Conservation (phyloP, 257 asterid species). For the Nicotiana tabacum region DNA sequence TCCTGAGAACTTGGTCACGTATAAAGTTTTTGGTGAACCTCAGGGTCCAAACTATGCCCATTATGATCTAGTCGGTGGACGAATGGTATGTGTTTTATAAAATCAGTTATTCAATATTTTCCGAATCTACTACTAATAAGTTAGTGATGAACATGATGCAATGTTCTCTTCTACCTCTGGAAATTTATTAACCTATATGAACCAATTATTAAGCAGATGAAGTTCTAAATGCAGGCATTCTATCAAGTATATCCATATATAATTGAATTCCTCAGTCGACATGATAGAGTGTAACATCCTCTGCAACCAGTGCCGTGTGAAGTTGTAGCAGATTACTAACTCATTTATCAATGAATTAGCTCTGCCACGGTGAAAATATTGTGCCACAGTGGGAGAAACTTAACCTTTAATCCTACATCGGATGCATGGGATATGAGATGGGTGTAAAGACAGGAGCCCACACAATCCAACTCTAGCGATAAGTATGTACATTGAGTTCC, state of each 20-base stretch:
- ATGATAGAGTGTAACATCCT: constrained; percentile 27
- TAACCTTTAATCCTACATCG: background rate
- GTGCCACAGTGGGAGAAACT: background rate
- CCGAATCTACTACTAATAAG: background rate
- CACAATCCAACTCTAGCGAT: background rate
- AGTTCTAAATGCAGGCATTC: constrained; percentile 52
- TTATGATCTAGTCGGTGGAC: constrained; percentile 92
- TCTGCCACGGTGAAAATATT: background rate
- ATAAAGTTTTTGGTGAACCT: constrained; percentile 71
- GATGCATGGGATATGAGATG: background rate
- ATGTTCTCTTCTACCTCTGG: background rate
- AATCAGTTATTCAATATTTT: background rate
- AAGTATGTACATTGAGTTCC: background rate
- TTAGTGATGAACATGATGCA: background rate
- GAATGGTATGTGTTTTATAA: constrained; percentile 48
- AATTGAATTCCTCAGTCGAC: constrained; percentile 52
- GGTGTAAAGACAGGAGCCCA: background rate
- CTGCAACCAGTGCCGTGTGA: background rate
- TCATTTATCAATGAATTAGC: background rate
- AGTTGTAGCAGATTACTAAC: background rate
- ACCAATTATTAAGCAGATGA: background rate
- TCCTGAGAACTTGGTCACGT: constrained; percentile 67
- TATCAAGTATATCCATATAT: constrained; percentile 72
- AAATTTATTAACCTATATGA: background rate
- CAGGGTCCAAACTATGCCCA: constrained; percentile 95